A percentile compares a stretch with the other conserved stretches of the same genome.
Conservation (phyloP, 192 early-diverging fungal genomes). For the Linnemannia exigua region DNA sequence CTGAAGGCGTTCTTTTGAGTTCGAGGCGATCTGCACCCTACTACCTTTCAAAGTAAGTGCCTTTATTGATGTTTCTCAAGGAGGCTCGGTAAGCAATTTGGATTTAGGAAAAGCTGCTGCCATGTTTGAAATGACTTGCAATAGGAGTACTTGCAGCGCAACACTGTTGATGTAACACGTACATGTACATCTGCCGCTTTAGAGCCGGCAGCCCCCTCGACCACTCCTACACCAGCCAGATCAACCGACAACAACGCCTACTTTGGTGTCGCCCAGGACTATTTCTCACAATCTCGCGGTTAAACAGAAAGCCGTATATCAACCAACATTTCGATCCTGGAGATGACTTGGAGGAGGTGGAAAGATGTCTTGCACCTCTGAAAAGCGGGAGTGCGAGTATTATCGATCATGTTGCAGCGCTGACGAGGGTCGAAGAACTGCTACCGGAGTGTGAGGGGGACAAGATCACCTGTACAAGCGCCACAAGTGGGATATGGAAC, state of each 20-base stretch:
- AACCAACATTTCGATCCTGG: constrained; percentile 19
- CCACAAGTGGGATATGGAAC: constrained; percentile 15
- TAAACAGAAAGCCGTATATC: constrained; percentile 28
- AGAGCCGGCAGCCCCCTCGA: too few relatives aligned
- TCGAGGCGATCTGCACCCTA: too few relatives aligned
- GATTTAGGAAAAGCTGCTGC: too few relatives aligned
- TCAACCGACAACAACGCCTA: background rate
- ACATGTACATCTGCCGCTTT: too few relatives aligned
- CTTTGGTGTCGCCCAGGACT: background rate
- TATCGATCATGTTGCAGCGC: background rate
- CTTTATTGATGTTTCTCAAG: too few relatives aligned
- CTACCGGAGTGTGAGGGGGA: constrained; percentile 17
- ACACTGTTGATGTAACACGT: too few relatives aligned
- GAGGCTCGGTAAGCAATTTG: too few relatives aligned
- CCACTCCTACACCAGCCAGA: too few relatives aligned
- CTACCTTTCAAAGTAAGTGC: too few relatives aligned
- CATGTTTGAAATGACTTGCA: too few relatives aligned
- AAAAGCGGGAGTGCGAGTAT: constrained; percentile 9
- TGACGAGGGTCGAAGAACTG: constrained; percentile 2
- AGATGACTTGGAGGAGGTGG: constrained; percentile 22
- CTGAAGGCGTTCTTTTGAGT: too few relatives aligned
- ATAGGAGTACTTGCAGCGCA: too few relatives aligned
- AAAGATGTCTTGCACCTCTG: constrained; percentile 17
- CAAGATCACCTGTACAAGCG: constrained; percentile 11
- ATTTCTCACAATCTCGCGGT: constrained; percentile 13